phyloP scores from a whole-genome alignment of 352 stramenopile genomes.

The Bremia lactucae region DNA sequence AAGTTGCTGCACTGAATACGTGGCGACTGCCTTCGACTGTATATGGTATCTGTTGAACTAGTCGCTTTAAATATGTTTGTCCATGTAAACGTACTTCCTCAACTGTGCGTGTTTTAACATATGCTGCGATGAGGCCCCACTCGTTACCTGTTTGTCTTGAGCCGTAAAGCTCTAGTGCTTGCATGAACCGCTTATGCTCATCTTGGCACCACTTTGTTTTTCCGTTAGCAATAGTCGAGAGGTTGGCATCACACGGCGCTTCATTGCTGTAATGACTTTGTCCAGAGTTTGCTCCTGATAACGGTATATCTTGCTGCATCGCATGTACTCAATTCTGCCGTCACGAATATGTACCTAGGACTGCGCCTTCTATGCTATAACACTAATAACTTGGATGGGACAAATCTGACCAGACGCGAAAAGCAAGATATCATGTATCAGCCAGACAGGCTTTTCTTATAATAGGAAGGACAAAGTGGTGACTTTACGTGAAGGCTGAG shows the following conservation, averaged over 20 bases:
- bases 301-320: conserved; percentile 11
- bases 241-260: not conserved
- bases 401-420: conserved; percentile 3
- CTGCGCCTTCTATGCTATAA: not conserved
- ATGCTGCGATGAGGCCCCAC: conserved; percentile 63
- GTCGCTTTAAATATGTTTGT: conserved; percentile 59
- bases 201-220: conserved; percentile 38
- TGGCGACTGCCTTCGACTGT: conserved; percentile 14
- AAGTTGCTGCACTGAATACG: conserved; percentile 9
- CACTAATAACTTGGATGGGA: conserved; percentile 11
- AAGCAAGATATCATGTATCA: conserved; percentile 14
- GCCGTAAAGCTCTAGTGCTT: conserved; percentile 65
- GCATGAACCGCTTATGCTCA: conserved; percentile 74
- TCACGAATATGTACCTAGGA: no score
- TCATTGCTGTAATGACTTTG: not conserved
- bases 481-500: no score
- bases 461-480: no score
- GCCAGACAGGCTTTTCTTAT: conserved; percentile 7
- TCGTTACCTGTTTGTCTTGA: conserved; percentile 36
- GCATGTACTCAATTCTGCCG: no score
- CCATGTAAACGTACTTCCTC: conserved; percentile 61
- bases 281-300: not conserved
- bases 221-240: conserved; percentile 2
- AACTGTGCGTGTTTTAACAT: conserved; percentile 54
- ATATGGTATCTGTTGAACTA: conserved; percentile 40